Evolutionary conservation across 768 basidiomycete genomes (phyloP), one percentile per base, ranked within the genome.

Genomic region (Rhodotorula babjevae): DNA sequence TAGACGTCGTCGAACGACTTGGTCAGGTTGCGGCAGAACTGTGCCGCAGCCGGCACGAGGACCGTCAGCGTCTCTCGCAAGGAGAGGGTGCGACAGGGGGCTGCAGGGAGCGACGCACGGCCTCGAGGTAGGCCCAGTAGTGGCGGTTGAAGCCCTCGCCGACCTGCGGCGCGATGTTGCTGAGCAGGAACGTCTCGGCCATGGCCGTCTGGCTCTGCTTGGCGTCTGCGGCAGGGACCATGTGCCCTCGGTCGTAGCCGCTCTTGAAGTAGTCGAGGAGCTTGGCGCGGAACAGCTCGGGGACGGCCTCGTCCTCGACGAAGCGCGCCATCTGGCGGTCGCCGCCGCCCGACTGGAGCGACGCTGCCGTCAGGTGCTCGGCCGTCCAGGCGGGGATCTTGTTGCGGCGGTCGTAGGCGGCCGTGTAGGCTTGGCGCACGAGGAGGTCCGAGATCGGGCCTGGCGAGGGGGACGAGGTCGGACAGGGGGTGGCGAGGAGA

Each of bases 91-190:
- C 31, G n/a, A 12, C 33, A 27, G n/a, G 11, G n/a, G 2, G 29
- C 9, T 11, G 11, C 16, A 55, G 59, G 3, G 23, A 4, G 12
- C 15, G 47, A 56, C 66, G 46, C 25, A 71, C 69, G 21, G 70
- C 63, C 60, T 76, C 75, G 25, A 62, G 53, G 65, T 73, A 73
- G 4, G 75, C 71, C 75, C 75, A 73, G 72, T 73, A 99, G 79
- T 98, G 93, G 66, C 96, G 85, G 79, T 98, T 99, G 84, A 98
- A 99, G 0, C 95, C 96, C 53, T 87, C 91, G 2, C 96, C 96
- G 36, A 99, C 93, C 85, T 99, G 96, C 56, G 96, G 96, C 10
- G 96, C 95, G 64, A 99, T 96, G 78, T 99, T 99, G 0, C 92
- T 89, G 58, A 99, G 82, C 49, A 92, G 83, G 81, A 99, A 99